Evolutionary conservation across 1,284 basidiomycete genomes (phyloP).

Genomic region (Amylostereum areolatum): DNA sequence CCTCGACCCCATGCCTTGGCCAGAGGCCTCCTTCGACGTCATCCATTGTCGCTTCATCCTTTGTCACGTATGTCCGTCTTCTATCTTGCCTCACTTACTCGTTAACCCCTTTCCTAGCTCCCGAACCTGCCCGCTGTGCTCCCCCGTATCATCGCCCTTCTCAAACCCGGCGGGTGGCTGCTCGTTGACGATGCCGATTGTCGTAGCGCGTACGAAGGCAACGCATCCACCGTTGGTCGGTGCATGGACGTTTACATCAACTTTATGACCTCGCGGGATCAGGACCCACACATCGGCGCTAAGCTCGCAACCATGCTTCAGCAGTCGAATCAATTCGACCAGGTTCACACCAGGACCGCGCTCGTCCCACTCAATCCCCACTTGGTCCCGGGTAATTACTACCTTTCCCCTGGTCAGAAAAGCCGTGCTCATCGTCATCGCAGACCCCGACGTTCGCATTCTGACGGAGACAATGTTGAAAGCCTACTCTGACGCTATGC

Average conservation of each 20-base stretch:
- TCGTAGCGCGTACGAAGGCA: not conserved
- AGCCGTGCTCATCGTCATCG: too few species aligned
- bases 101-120: slow-evolving; percentile 5
- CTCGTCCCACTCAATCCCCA: not conserved
- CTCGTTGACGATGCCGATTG: slow-evolving; percentile 14
- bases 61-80: slow-evolving; percentile 11
- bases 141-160: slow-evolving; percentile 8
- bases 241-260: not conserved
- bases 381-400: not conserved
- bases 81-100: too few species aligned
- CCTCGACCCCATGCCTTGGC: slow-evolving; percentile 9
- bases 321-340: not conserved
- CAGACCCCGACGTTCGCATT: not conserved
- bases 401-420: too few species aligned
- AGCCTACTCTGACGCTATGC: not conserved
- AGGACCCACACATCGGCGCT: not conserved
- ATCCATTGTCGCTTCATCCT: slow-evolving; percentile 19
- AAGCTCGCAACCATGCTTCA: not conserved
- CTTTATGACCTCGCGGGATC: not conserved
- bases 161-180: slow-evolving; percentile 18
- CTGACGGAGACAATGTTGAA: not conserved
- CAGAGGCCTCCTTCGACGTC: slow-evolving; percentile 15
- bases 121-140: slow-evolving; percentile 9
- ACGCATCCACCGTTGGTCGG: not conserved
- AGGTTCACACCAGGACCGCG: not conserved